These are phyloP conservation scores for Diaporthe destruens DNA, from an alignment of 2,329 filamentous ascomycete genomes.

Conservation along the genomic window DNA sequence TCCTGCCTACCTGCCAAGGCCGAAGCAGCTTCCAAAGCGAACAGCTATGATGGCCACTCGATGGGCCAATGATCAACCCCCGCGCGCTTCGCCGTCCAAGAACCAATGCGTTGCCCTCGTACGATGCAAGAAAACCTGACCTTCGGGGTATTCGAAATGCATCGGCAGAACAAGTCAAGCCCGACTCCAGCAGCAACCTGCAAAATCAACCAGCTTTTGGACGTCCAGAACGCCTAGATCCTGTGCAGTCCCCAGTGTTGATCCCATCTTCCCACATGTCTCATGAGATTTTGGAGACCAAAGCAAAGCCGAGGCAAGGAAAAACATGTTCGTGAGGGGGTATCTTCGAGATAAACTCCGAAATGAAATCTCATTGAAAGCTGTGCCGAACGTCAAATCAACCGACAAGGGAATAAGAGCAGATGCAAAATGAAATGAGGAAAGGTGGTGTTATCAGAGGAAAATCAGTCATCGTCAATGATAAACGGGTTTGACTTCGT, in stretches of 20 bases:
- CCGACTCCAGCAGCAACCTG: neutral
- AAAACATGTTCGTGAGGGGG: slow-evolving; percentile 1
- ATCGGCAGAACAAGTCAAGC: neutral
- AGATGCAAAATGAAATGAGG: neutral
- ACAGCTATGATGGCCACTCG: neutral
- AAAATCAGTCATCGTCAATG: slow-evolving; percentile 21
- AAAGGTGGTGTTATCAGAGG: neutral
- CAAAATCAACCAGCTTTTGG: neutral
- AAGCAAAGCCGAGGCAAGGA: slow-evolving; percentile 9
- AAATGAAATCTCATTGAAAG: neutral
- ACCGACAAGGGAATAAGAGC: neutral
- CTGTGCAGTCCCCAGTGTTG: neutral
- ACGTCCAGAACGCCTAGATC: neutral
- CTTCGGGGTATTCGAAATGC: neutral
- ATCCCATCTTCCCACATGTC: neutral
- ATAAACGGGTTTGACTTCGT: slow-evolving; percentile 13
- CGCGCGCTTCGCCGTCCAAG: neutral
- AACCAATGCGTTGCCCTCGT: neutral
- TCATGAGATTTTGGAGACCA: neutral
- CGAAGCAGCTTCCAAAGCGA: neutral
- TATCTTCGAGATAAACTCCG: slow-evolving; percentile 28
- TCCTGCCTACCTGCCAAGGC: neutral
- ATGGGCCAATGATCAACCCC: neutral
- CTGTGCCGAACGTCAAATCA: neutral
- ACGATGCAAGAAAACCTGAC: neutral